Evolutionary conservation across 192 early-diverging fungal genomes (phyloP).

Genomic region (Radiomyces spectabilis): DNA sequence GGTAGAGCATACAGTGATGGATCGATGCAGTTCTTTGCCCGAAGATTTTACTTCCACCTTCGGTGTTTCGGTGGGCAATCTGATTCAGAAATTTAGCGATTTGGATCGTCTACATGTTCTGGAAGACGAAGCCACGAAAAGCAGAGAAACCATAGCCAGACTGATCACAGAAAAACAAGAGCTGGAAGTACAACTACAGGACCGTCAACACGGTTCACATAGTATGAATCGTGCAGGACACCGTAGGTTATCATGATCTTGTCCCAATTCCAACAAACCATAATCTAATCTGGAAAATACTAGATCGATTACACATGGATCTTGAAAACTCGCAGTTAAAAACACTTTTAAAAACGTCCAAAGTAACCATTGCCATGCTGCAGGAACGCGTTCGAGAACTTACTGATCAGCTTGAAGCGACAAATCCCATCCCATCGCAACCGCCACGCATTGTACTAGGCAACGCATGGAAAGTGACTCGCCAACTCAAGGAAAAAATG

Average conservation of each 20-base stretch:
- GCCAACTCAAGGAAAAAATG: background rate
- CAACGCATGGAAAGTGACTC: conserved; percentile 14
- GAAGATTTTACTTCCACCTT: conserved; percentile 51
- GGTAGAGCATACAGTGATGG: conserved; percentile 69
- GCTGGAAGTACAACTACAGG: conserved; percentile 26
- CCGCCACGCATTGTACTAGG: conserved; percentile 15
- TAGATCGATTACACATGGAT: background rate
- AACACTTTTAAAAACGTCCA: conserved; percentile 53
- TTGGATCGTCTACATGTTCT: conserved; percentile 64
- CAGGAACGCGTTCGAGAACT: conserved; percentile 61
- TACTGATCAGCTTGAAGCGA: background rate
- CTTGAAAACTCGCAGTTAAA: conserved; percentile 29
- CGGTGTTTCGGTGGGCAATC: conserved; percentile 59
- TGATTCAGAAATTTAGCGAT: conserved; percentile 70
- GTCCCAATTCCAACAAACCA: background rate
- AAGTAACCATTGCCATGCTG: conserved; percentile 63
- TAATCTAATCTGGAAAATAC: background rate
- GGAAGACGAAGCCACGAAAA: conserved; percentile 52
- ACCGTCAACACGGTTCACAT: no score
- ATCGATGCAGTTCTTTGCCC: conserved; percentile 33
- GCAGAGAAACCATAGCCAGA: conserved; percentile 49
- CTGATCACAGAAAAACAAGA: conserved; percentile 55
- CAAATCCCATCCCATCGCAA: background rate
- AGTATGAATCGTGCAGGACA: no score
- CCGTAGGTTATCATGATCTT: background rate